These are phyloP conservation scores for Aspergillus sp. DNA, from an alignment of 2,329 filamentous ascomycete genomes.

Conservation along the genomic window DNA sequence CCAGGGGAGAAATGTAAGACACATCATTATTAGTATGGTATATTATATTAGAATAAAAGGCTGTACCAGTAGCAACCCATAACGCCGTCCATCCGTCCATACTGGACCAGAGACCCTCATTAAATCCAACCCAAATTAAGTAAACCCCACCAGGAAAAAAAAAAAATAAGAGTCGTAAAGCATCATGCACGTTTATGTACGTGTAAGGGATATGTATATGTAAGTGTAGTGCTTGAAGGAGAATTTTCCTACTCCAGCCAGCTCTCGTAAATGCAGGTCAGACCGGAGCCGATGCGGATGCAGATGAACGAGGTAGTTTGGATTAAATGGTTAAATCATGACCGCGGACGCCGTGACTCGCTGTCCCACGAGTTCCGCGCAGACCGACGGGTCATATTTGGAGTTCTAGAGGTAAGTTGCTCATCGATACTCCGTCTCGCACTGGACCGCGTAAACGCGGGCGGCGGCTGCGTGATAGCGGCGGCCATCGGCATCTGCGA, in stretches of 20 bases:
- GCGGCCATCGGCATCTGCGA: background rate
- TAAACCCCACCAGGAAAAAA: background rate
- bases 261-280: background rate
- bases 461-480: slow-evolving; percentile 3
- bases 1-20: background rate
- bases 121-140: background rate
- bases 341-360: background rate
- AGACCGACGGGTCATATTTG: background rate
- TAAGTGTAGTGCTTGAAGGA: background rate
- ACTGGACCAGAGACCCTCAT: background rate
- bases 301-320: background rate
- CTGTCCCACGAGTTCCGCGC: slow-evolving; percentile 10
- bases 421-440: slow-evolving; percentile 6
- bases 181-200: background rate
- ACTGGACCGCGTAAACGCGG: background rate
- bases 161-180: background rate
- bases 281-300: background rate
- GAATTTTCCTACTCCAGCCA: background rate
- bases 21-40: background rate
- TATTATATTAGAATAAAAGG: background rate
- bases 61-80: background rate
- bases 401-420: background rate
- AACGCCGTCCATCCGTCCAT: background rate
- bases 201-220: background rate
- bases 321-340: background rate